These are phyloP conservation scores for Paecilomyces sp. DNA, from an alignment of 2,329 filamentous ascomycete species.

Conservation along the genomic window DNA sequence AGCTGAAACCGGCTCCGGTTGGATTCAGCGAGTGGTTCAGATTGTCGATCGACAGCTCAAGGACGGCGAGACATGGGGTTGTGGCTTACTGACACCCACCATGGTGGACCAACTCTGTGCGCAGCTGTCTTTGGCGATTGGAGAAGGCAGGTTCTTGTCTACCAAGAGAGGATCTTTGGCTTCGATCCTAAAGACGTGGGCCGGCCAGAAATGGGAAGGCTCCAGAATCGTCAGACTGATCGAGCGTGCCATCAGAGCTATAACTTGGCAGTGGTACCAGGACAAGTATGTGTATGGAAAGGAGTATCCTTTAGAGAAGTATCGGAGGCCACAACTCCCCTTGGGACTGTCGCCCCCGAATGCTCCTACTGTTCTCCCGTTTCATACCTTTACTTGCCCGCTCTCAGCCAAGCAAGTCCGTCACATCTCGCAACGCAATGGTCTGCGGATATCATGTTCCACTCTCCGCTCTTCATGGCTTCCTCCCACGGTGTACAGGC, in stretches of 20 bases:
- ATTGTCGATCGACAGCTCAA: constrained; percentile 83
- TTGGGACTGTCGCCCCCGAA: constrained; percentile 67
- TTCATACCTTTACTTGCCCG: constrained; percentile 95
- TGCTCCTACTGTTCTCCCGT: constrained; percentile 89
- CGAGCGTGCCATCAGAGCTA: constrained; percentile 72
- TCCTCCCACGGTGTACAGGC: constrained; percentile 70
- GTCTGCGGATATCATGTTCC: constrained; percentile 82
- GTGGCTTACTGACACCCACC: constrained; percentile 56
- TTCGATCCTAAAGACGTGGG: constrained; percentile 51
- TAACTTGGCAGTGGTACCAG: constrained; percentile 80
- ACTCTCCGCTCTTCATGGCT: constrained; percentile 85
- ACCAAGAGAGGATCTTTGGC: constrained; percentile 22
- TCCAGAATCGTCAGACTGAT: constrained; percentile 74
- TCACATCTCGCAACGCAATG: constrained; percentile 91
- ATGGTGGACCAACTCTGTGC: constrained; percentile 46
- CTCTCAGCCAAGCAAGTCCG: constrained; percentile 86
- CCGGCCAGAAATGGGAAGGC: constrained; percentile 76
- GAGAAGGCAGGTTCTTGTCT: constrained; percentile 16
- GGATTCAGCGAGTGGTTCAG: constrained; percentile 83
- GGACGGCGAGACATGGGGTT: constrained; percentile 82
- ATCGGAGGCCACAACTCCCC: constrained; percentile 68
- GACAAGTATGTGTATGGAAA: constrained; percentile 64
- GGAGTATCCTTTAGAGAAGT: constrained; percentile 52
- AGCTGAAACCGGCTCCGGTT: constrained; percentile 60
- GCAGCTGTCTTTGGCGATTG: constrained; percentile 36